Evolutionary conservation across 2,329 filamentous ascomycete genomes (phyloP), one percentile per base, ranked within the genome.

Genomic region (Monilinia laxa): DNA sequence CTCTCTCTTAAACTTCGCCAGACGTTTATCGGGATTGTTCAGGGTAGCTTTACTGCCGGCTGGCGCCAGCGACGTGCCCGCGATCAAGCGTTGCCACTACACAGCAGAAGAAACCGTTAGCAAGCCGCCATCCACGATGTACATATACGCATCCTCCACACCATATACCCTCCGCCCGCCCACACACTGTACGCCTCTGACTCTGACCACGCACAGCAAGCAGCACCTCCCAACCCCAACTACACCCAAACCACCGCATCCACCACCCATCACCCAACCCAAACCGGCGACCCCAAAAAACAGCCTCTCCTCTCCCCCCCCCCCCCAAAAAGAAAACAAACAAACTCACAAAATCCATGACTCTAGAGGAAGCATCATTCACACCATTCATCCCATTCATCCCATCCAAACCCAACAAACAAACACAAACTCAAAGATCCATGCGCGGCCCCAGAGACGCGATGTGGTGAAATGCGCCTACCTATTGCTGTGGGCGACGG

Each of bases 31-130:
- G 56, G 87, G 87, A 76, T 89, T 86, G 74, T 84, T 86, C 68
- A 84, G 83, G 69, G 83, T 82, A 75, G 87, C 85, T 77, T 84
- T 86, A 73, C 82, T 82, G 72, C 84, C 81, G 71, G 84, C 79
- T 20, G 74, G 70, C 72, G 84, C 84, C 73, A 89, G 80, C 75
- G 85, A 81, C 71, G 83, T 84, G 72, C 83, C 84, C 76, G 85
- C 87, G 80, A 89, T 80, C 79, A 89, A 81, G 79, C 87, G 85
- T 80, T 86, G 86, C 87, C 87, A 90, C 87, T 89, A 63, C 49
- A 52, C 7, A 18, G 18, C 3, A 16, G 31, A 23, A 68, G 25
- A 5, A 58, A 71, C 66, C 73, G 71, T 65, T 59, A 62, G 55
- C 58, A 58, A 10, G 64, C 20, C 3, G 7, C 20, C 7, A 49